Percentiles rank a stretch among this genome's conserved stretches.
Evolutionary conservation across 148 eudicot species (phyloP).

Genomic region (Beta vulgaris): DNA sequence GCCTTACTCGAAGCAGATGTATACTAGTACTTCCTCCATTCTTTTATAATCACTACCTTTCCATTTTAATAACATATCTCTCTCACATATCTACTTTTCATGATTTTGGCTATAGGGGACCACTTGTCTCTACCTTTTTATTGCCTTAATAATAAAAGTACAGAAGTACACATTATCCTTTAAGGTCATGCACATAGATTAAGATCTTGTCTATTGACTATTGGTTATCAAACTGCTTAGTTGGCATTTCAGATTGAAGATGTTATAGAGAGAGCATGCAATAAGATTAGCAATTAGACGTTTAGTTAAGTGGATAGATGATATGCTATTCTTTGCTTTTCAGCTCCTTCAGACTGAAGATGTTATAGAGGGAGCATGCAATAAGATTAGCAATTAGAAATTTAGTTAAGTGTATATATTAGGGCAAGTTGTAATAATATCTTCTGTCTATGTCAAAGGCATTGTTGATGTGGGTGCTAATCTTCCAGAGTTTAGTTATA

Average conservation of each 20-base stretch:
- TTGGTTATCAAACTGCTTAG: background rate
- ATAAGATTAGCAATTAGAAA: too few species aligned
- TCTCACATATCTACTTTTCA: too few species aligned
- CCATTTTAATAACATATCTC: too few species aligned
- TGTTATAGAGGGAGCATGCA: background rate
- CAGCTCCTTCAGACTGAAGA: background rate
- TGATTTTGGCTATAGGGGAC: too few species aligned
- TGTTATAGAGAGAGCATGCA: background rate
- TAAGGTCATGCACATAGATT: background rate
- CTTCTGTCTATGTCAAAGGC: background rate
- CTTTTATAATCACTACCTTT: too few species aligned
- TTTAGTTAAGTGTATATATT: too few species aligned
- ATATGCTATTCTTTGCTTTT: too few species aligned
- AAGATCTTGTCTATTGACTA: background rate
- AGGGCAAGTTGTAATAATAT: background rate
- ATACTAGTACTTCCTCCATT: background rate
- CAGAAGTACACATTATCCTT: too few species aligned
- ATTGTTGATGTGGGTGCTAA: background rate
- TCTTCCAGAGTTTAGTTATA: background rate
- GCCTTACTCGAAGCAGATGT: background rate
- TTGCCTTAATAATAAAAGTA: too few species aligned
- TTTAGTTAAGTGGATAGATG: too few species aligned
- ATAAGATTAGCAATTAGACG: too few species aligned
- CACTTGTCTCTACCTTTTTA: too few species aligned
- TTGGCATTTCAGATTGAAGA: background rate